Conservation (phyloP, 2,329 filamentous ascomycete genomes). For the Orbilia brochopaga region DNA sequence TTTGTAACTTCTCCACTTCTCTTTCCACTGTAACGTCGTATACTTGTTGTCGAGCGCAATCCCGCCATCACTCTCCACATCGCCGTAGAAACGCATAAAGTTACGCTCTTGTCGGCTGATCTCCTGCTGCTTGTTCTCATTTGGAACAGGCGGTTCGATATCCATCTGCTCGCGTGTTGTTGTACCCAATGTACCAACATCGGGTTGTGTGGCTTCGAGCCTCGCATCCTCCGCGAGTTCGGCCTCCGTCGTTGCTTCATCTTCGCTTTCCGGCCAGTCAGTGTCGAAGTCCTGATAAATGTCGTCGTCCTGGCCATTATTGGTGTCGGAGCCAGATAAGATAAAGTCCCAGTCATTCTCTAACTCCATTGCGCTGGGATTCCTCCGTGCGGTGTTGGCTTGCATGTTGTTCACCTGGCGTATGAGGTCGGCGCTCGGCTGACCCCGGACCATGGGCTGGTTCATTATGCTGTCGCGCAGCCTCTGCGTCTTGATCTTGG, state of each 20-base stretch:
- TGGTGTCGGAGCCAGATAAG: too few species aligned
- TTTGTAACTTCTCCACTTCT: conserved; percentile 41
- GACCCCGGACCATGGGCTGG: conserved; percentile 4
- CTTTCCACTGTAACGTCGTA: conserved; percentile 32
- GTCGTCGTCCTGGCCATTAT: conserved; percentile 11
- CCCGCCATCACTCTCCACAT: conserved; percentile 24
- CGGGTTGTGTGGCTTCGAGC: conserved; percentile 7
- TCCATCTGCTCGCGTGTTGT: conserved; percentile 22
- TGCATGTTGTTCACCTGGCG: neutral
- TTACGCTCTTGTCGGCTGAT: conserved; percentile 37
- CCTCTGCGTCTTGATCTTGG: conserved; percentile 3
- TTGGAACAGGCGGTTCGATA: conserved; percentile 26
- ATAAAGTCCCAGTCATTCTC: too few species aligned
- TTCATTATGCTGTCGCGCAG: neutral
- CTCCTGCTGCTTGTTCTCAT: conserved; percentile 26
- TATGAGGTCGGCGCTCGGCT: neutral
- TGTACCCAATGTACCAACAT: neutral
- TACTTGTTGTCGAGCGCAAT: conserved; percentile 23
- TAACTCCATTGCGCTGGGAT: conserved; percentile 11
- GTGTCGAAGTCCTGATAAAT: conserved; percentile 26
- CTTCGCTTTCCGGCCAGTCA: conserved; percentile 9
- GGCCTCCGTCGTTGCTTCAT: neutral
- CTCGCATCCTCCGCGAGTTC: neutral
- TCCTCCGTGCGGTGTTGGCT: conserved; percentile 1
- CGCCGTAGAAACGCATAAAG: conserved; percentile 33